Evolutionary conservation across 2,329 filamentous ascomycete species (phyloP).

Genomic region (Hypoxylon sp.): DNA sequence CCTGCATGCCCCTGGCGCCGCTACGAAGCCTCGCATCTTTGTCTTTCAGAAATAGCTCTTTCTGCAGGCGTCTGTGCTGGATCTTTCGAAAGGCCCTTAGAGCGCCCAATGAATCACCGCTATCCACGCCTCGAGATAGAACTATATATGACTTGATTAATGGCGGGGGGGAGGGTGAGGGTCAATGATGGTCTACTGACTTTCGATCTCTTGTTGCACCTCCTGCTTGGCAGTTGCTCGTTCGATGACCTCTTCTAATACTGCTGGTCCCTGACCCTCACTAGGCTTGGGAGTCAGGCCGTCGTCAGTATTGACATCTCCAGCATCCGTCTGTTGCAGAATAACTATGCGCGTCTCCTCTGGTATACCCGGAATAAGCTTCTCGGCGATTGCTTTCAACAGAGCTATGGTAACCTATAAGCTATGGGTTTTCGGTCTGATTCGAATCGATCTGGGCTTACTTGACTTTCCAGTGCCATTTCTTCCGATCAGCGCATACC

Average conservation of each 20-base stretch:
- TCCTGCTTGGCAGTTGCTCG: constrained; percentile 69
- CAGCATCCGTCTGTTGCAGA: constrained; percentile 75
- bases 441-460: constrained; percentile 56
- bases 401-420: constrained; percentile 66
- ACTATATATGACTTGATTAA: constrained; percentile 54
- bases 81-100: constrained; percentile 74
- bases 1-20: constrained; percentile 80
- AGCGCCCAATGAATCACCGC: constrained; percentile 69
- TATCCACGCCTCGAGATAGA: constrained; percentile 73
- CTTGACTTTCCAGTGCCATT: constrained; percentile 90
- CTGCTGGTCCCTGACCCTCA: constrained; percentile 55
- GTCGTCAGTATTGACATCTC: constrained; percentile 52
- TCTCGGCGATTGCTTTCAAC: constrained; percentile 81
- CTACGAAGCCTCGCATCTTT: constrained; percentile 82
- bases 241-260: constrained; percentile 79
- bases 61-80: constrained; percentile 73
- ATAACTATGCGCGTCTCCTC: constrained; percentile 76
- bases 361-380: constrained; percentile 82
- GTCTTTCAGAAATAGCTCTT: constrained; percentile 76
- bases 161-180: neutral
- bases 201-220: constrained; percentile 72
- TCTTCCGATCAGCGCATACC: constrained; percentile 84
- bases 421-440: neutral
- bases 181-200: constrained; percentile 57
- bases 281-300: constrained; percentile 35